Base-by-base conservation (phyloP, 441 rosid genomes). In the Mallotus repandus region DNA sequence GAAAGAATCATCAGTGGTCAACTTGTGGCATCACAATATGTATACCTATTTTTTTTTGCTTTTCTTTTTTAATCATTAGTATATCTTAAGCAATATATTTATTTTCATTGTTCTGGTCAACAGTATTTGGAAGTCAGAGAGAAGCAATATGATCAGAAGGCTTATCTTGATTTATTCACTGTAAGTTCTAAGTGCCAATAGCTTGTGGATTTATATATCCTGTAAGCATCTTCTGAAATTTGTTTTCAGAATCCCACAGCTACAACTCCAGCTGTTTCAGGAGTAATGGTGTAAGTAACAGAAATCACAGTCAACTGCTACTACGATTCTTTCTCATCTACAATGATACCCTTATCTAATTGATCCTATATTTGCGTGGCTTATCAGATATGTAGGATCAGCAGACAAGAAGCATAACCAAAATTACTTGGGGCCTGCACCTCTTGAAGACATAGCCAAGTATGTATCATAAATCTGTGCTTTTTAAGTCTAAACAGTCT, bases 71-170 rank as follows among this genome's bases (percentile, higher is more conserved):
- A 14, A 18, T 55, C 25, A 55, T 61, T 62, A 65, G 54, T 65
- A 55, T 61, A 57, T 63, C 61, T 45, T 70, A 56, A 35, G 64
- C 35, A 32, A 4, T 59, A 38, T 48, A 9, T 57, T 41, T 16
- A 9, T 45, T 67, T 57, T 69, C 22, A 63, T 69, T 53, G 35
- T 63, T 66, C 58, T 77, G 72, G 38, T 50, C 9, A 46, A 21
- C 83, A 95, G 97, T 66, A 92, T 81, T 80, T 95, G 56, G 98
- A 92, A 89, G 96, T 92, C 59, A 77, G 97, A 74, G 98, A 95
- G 85, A 92, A 92, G 84, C 99, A 95, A 72, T 92, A 92, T 73
- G 97, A 94, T 83, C 76, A 91, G 85, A 95, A 95, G 83, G 91
- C 81, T 76, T 86, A 84, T 80, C 38, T 91, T 75, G 97, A 92